A percentile compares a stretch with the other conserved stretches of the same genome.
phyloP scores from a whole-genome alignment of 2,329 filamentous ascomycete species.

The Calonectria naviculata region DNA sequence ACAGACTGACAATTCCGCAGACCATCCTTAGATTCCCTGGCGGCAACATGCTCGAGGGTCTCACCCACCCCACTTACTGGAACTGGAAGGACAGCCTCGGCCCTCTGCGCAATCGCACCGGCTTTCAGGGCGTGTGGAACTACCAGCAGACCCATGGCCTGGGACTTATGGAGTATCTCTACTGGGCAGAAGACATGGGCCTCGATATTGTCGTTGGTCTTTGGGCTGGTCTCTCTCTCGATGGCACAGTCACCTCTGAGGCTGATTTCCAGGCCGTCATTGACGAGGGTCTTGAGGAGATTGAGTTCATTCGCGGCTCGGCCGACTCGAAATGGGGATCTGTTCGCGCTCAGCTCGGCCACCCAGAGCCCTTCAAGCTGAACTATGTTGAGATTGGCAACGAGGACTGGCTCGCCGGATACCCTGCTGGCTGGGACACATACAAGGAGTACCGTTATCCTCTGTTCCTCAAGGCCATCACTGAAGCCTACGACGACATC shows the following conservation, averaged over 20 bases:
- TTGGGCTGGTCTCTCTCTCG: constrained; percentile 66
- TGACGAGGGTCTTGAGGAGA: constrained; percentile 69
- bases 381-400: constrained; percentile 75
- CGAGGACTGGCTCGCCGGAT: constrained; percentile 71
- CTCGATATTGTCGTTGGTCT: constrained; percentile 68
- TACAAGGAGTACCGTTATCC: constrained; percentile 68
- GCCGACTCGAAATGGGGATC: constrained; percentile 66
- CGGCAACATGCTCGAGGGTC: constrained; percentile 70
- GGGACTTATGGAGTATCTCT: constrained; percentile 71
- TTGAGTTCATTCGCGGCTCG: constrained; percentile 71
- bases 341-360: constrained; percentile 67
- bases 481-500: constrained; percentile 65
- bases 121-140: constrained; percentile 66
- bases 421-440: constrained; percentile 56
- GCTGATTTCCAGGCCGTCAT: constrained; percentile 66
- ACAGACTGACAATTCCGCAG: constrained; percentile 23
- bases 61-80: constrained; percentile 56
- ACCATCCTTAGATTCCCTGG: constrained; percentile 74
- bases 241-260: constrained; percentile 62
- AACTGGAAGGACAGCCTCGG: constrained; percentile 66
- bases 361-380: constrained; percentile 70
- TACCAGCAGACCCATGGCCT: constrained; percentile 73
- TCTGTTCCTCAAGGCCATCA: constrained; percentile 70
- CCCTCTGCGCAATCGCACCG: constrained; percentile 64
- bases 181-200: constrained; percentile 70